phyloP scores from a whole-genome alignment of 345 rosid species.

The Melaleuca quinquenervia region DNA sequence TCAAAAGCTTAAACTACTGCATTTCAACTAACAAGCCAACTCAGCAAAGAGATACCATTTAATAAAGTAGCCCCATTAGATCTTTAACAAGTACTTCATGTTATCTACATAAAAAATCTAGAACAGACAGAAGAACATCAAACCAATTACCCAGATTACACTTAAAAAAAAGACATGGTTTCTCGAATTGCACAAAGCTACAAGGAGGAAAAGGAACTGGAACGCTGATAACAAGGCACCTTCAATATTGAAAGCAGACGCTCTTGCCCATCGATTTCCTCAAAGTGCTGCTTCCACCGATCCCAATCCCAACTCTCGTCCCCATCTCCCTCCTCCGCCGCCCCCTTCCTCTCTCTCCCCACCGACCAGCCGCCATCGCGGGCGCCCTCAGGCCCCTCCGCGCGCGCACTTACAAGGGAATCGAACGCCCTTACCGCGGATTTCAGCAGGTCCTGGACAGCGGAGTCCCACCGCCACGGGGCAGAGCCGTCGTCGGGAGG shows the following conservation, averaged over 20 bases:
- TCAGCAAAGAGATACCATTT: neutral
- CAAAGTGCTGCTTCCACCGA: conserved; percentile 80
- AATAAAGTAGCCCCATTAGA: neutral
- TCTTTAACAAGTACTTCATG: neutral
- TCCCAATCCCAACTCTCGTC: conserved; percentile 79
- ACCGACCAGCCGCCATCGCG: neutral
- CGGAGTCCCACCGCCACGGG: conserved; percentile 45
- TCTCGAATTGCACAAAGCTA: neutral
- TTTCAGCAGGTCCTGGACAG: conserved; percentile 39
- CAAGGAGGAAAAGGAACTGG: neutral
- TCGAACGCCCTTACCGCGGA: conserved; percentile 45
- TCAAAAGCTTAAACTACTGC: neutral
- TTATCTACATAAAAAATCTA: neutral
- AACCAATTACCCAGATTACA: neutral
- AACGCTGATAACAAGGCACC: conserved; percentile 21
- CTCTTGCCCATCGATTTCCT: conserved; percentile 68
- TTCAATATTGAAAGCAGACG: conserved; percentile 62
- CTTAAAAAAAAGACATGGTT: neutral
- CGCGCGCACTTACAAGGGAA: conserved; percentile 24
- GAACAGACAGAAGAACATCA: neutral
- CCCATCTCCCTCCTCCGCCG: neutral
- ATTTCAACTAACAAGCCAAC: neutral
- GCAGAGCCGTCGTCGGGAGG: neutral
- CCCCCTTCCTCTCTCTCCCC: neutral
- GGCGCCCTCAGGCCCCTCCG: conserved; percentile 4